Evolutionary conservation across 352 stramenopile genomes (phyloP).

Genomic region (Pythium sp.): DNA sequence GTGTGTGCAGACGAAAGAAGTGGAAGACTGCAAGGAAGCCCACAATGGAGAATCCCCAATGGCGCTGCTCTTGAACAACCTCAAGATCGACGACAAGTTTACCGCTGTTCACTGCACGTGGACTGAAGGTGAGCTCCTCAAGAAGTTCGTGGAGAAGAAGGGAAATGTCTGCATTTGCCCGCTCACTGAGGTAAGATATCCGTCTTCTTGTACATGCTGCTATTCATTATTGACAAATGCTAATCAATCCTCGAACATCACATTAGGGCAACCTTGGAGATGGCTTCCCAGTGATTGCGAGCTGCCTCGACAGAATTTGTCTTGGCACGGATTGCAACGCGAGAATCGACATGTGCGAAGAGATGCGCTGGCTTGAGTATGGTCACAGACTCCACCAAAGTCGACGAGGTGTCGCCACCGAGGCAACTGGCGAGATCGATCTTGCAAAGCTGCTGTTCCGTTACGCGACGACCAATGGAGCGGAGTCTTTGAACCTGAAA

Average conservation of each 20-base stretch:
- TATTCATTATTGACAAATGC: neutral
- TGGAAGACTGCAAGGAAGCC: constrained; percentile 68
- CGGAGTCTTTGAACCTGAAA: constrained; percentile 63
- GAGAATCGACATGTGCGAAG: constrained; percentile 79
- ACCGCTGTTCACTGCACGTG: constrained; percentile 78
- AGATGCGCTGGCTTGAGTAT: constrained; percentile 83
- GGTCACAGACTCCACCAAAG: constrained; percentile 64
- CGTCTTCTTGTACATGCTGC: neutral
- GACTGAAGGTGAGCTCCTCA: constrained; percentile 53
- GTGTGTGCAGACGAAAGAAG: constrained; percentile 49
- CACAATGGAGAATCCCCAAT: constrained; percentile 59
- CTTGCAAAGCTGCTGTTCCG: constrained; percentile 62
- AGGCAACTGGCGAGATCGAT: constrained; percentile 50
- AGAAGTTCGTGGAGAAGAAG: constrained; percentile 54
- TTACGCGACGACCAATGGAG: constrained; percentile 66
- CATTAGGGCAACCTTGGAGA: constrained; percentile 62
- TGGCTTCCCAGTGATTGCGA: constrained; percentile 65
- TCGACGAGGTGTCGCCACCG: constrained; percentile 58
- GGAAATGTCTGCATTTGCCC: constrained; percentile 78
- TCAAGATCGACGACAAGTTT: constrained; percentile 70
- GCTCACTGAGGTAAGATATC: constrained; percentile 45
- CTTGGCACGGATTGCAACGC: constrained; percentile 78
- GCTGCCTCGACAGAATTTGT: constrained; percentile 61
- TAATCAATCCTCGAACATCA: neutral
- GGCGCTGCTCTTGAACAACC: constrained; percentile 57